These are phyloP conservation scores for Xylariaceae sp. DNA, from an alignment of 2,329 filamentous ascomycete species.

Conservation along the genomic window DNA sequence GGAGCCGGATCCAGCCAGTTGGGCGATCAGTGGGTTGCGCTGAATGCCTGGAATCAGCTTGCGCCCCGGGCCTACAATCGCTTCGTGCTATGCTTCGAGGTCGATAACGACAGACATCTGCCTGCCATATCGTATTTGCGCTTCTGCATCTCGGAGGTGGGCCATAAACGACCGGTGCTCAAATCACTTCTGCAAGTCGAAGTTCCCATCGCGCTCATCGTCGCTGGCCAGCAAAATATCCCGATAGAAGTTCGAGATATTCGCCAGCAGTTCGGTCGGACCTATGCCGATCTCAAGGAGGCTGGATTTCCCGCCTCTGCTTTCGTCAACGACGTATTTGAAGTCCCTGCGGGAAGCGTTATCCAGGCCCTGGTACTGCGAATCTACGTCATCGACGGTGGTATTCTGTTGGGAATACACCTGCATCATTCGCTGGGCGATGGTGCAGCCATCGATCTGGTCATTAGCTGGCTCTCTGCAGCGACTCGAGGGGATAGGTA, in stretches of 20 bases:
- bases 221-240: not conserved
- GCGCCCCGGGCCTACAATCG: constrained; percentile 10
- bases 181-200: constrained; percentile 5
- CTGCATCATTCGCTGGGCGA: constrained; percentile 9
- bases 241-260: constrained; percentile 3
- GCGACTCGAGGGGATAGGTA: constrained; percentile 1
- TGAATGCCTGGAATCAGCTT: constrained; percentile 7
- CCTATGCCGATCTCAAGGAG: constrained; percentile 2
- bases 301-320: not conserved
- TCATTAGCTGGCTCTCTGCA: constrained; percentile 9
- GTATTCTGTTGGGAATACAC: constrained; percentile 7
- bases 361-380: constrained; percentile 4
- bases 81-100: constrained; percentile 5
- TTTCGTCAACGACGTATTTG: constrained; percentile 1
- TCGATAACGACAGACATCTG: not conserved
- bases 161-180: constrained; percentile 1
- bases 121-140: not conserved
- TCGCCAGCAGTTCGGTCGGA: not conserved
- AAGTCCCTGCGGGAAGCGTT: not conserved
- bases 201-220: constrained; percentile 2
- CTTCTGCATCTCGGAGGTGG: not conserved
- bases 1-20: not conserved
- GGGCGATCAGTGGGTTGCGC: not conserved
- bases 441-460: not conserved
- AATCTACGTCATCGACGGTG: constrained; percentile 7